Evolutionary conservation across 108 stramenopile genomes (phyloP).

Genomic region (Tribonema minus): DNA sequence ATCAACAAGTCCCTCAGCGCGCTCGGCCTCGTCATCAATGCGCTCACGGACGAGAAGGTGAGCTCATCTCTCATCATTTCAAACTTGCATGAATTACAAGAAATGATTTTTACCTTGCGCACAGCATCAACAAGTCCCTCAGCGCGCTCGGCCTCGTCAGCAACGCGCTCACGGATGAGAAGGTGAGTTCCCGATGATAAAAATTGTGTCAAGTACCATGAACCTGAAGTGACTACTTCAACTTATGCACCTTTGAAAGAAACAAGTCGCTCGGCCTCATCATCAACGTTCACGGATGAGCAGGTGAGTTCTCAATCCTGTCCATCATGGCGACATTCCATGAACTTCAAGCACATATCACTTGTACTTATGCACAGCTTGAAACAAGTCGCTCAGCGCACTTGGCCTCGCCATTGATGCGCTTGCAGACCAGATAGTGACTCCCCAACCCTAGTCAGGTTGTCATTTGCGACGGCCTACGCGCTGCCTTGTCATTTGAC

Average conservation of each 20-base stretch:
- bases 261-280: slow-evolving; percentile 55
- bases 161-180: slow-evolving; percentile 50
- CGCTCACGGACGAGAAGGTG: slow-evolving; percentile 46
- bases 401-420: slow-evolving; percentile 55
- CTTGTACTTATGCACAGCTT: slow-evolving; percentile 57
- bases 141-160: slow-evolving; percentile 54
- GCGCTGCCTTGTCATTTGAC: too few relatives aligned
- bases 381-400: slow-evolving; percentile 51
- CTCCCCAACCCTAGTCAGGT: too few relatives aligned
- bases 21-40: slow-evolving; percentile 54
- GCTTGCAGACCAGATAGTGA: too few relatives aligned
- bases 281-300: slow-evolving; percentile 51
- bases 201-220: too few relatives aligned
- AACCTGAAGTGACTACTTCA: too few relatives aligned
- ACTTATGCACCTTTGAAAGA: too few relatives aligned
- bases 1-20: slow-evolving; percentile 55
- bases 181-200: slow-evolving; percentile 6
- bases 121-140: slow-evolving; percentile 56
- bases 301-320: slow-evolving; percentile 11
- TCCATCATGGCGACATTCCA: too few relatives aligned
- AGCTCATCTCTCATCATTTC: too few relatives aligned
- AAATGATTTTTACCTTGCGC: too few relatives aligned
- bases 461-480: too few relatives aligned
- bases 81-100: too few relatives aligned
- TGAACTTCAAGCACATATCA: too few relatives aligned